Base-by-base conservation (phyloP, 495 filamentous ascomycete species). In the Darksidea phi region DNA sequence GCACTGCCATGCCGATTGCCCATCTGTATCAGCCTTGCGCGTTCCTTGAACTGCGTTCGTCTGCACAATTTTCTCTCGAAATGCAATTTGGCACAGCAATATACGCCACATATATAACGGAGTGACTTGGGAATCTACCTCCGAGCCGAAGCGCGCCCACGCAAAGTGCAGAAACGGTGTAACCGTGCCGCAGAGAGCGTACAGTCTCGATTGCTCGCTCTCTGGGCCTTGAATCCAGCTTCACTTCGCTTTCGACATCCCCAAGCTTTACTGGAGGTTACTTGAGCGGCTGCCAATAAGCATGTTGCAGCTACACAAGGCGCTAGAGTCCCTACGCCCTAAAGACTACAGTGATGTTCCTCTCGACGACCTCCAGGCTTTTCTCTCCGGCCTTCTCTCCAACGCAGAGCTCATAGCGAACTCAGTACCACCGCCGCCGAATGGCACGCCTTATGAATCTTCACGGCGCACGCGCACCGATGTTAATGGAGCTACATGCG, bases 281-380 rank as follows among this genome's bases (percentile, higher is more conserved):
- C 28, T 32, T 32, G 28, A 32, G 28, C 47, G 15, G 18, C 23
- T 15, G 15, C 24, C 6, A 49, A 11, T 21, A 23, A 55, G 34
- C 54, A 74, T 72, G 70, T 62, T 63, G 20, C 28, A 69, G 43
- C 80, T 91, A 42, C 86, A 95, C 68, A 80, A 85, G 41, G 87
- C 89, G 24, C 85, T 97, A 67, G 80, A 87, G 72, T 77, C 77
- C 54, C 86, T 97, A n/a, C 76, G 80, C 13, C 88, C 90, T 7
- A 79, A 83, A 58, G 75, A 86, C 37, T 94, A 86, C 83, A 74
- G 80, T 32, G 74, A 80, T 18, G 73, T 90, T 25, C 82, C 85
- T 17, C 63, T 78, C 21, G 71, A 81, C 53, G 73, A 82, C 59
- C 75, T 83, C 13, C 67, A 80, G 13, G 68, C 72, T 20, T 86